phyloP scores from a whole-genome alignment of 2,329 filamentous ascomycete genomes.

The Diaporthe australafricana region DNA sequence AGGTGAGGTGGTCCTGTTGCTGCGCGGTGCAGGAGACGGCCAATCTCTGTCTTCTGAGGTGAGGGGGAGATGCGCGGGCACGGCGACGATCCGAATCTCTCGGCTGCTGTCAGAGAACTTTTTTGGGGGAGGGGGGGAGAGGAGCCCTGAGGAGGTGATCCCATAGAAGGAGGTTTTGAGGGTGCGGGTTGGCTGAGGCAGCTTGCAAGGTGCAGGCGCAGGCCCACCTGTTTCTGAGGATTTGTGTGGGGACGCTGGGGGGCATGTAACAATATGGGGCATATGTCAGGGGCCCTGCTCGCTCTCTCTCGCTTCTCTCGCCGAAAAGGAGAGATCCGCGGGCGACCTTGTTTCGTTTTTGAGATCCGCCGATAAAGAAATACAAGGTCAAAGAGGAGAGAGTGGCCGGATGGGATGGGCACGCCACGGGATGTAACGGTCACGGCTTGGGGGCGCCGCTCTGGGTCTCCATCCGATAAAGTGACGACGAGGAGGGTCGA shows the following conservation, averaged over 20 bases:
- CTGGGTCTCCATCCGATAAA: not conserved
- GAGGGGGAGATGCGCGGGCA: conserved; percentile 19
- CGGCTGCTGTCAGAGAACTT: conserved; percentile 22
- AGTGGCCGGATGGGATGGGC: not conserved
- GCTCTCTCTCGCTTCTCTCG: conserved; percentile 13
- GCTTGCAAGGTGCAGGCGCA: not conserved
- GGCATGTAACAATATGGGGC: conserved; percentile 24
- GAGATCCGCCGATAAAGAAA: conserved; percentile 25
- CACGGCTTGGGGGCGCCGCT: conserved; percentile 3
- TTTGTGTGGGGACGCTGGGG: conserved; percentile 16
- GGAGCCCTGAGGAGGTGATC: conserved; percentile 11
- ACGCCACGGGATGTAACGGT: conserved; percentile 10
- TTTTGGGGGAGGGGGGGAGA: conserved; percentile 3
- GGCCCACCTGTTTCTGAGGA: conserved; percentile 21
- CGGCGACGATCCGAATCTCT: conserved; percentile 37
- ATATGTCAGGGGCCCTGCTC: conserved; percentile 26
- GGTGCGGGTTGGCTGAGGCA: conserved; percentile 9
- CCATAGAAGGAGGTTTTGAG: conserved; percentile 2
- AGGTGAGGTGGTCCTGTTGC: conserved; percentile 1
- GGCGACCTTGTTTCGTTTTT: conserved; percentile 12
- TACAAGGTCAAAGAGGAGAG: not conserved
- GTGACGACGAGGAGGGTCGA: not conserved
- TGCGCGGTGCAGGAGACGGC: not conserved
- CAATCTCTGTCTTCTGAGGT: conserved; percentile 23
- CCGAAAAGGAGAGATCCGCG: conserved; percentile 25